These are phyloP conservation scores for Fraxinus paxiana DNA, from an alignment of 305 asterid genomes.

Conservation along the genomic window DNA sequence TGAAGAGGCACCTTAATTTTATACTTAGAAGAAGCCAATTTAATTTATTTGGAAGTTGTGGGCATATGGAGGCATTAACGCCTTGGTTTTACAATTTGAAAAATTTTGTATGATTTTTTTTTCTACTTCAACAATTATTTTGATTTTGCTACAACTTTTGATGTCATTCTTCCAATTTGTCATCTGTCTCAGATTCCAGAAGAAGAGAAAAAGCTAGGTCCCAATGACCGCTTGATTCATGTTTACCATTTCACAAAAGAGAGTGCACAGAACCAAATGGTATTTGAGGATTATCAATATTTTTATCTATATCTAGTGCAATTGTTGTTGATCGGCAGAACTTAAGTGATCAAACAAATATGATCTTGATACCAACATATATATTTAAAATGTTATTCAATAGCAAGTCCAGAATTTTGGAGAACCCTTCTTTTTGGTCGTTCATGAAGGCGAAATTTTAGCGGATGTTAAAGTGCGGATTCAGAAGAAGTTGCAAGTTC, in stretches of 20 bases:
- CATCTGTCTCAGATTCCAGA: constrained; percentile 54
- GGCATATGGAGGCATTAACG: background rate
- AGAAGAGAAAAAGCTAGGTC: constrained; percentile 68
- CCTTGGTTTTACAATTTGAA: background rate
- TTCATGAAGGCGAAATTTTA: constrained; percentile 64
- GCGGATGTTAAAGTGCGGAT: constrained; percentile 57
- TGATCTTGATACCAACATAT: background rate
- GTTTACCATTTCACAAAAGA: constrained; percentile 72
- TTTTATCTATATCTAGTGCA: background rate
- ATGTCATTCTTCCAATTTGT: constrained; percentile 1
- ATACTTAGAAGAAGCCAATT: background rate
- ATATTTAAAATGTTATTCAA: background rate
- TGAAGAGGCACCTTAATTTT: background rate
- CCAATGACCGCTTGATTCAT: constrained; percentile 58
- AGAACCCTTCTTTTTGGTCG: constrained; percentile 63
- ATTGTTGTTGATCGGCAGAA: background rate
- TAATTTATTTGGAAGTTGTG: background rate
- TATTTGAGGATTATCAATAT: constrained; percentile 23
- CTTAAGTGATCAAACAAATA: background rate
- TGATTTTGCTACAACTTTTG: background rate
- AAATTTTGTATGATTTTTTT: background rate
- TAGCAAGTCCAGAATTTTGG: constrained; percentile 72
- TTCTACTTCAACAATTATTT: background rate
- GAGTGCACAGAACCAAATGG: constrained; percentile 61
- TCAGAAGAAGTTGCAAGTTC: constrained; percentile 61